phyloP scores from a whole-genome alignment of 2,329 filamentous ascomycete genomes.

The Penicillium psychrosexuale region DNA sequence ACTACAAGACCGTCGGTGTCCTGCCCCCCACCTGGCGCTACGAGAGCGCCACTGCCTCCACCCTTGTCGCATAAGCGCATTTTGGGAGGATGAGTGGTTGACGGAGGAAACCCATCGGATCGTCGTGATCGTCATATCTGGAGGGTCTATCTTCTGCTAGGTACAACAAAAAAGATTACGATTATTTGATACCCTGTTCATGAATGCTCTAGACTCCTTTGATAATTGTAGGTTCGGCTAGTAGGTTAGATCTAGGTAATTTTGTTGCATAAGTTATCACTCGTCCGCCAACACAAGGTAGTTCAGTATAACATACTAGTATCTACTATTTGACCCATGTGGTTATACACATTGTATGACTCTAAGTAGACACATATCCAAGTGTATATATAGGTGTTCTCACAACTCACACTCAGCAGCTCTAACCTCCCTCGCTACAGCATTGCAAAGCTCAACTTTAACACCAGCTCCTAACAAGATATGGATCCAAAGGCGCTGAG shows the following conservation, averaged over 20 bases:
- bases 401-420: background rate
- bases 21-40: constrained; percentile 96
- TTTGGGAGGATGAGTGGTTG: constrained; percentile 19
- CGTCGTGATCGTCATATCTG: constrained; percentile 12
- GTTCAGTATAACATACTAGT: background rate
- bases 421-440: constrained; percentile 56
- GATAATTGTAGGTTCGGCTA: background rate
- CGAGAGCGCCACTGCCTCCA: constrained; percentile 95
- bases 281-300: background rate
- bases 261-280: background rate
- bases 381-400: background rate
- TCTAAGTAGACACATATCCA: background rate
- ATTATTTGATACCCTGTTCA: constrained; percentile 14
- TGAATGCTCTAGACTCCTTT: constrained; percentile 1
- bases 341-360: background rate
- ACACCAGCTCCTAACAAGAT: constrained; percentile 82
- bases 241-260: background rate
- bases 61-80: constrained; percentile 76
- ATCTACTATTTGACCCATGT: background rate
- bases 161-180: constrained; percentile 14
- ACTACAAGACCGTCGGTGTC: constrained; percentile 95
- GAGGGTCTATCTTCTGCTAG: constrained; percentile 9
- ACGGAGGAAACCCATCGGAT: constrained; percentile 12
- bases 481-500: constrained; percentile 95
- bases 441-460: constrained; percentile 74